These are phyloP conservation scores for Sporothrix phasma DNA, from an alignment of 2,329 filamentous ascomycete genomes.

Conservation along the genomic window DNA sequence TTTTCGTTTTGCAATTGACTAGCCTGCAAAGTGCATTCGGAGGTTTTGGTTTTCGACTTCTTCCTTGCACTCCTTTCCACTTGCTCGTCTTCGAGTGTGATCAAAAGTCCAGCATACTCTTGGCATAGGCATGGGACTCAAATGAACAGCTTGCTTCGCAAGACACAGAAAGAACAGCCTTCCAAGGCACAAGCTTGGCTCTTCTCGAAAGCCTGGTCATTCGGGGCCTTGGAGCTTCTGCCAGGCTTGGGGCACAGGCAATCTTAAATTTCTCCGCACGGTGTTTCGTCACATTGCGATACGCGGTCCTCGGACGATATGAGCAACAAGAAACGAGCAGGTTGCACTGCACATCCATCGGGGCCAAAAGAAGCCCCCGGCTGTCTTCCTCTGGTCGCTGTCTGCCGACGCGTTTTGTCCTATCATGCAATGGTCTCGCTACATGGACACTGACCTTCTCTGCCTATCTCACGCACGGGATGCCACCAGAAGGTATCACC, in stretches of 20 bases:
- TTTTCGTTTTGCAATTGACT: not conserved
- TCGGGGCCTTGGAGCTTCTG: not conserved
- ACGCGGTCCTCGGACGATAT: not conserved
- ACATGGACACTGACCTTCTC: not conserved
- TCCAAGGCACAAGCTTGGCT: not conserved
- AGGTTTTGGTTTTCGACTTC: not conserved
- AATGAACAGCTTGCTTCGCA: too few species aligned
- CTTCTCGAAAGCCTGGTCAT: not conserved
- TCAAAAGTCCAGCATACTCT: too few species aligned
- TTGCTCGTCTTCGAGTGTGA: not conserved
- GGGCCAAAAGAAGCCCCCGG: not conserved
- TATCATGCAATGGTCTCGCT: not conserved
- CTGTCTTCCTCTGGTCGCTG: too few species aligned
- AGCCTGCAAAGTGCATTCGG: too few species aligned
- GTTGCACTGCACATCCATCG: not conserved
- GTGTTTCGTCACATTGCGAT: conserved; percentile 9
- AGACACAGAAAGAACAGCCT: not conserved
- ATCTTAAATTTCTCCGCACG: conserved; percentile 8
- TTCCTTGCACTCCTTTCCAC: not conserved
- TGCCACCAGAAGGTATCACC: not conserved
- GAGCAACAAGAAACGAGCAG: not conserved
- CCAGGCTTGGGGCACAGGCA: conserved; percentile 2
- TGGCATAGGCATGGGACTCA: too few species aligned
- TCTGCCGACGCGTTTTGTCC: not conserved
- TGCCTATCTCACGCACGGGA: not conserved